These are phyloP conservation scores for barley (Hordeum vulgare) DNA, from an alignment of 176 grass and related monocot species.

Conservation along the genomic window MorexV3_pseudomolecules_assembly NC_058518.1:169966389-169966888, in stretches of 20 bases:
- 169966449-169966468: slow-evolving; percentile 30
- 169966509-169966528: slow-evolving; percentile 18
- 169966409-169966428: slow-evolving; percentile 59
- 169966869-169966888: too few species aligned
- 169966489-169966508: slow-evolving; percentile 55
- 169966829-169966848: too few species aligned
- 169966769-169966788: neutral
- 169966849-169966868: too few species aligned
- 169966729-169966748: neutral
- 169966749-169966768: neutral
- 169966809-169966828: too few species aligned
- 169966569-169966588: neutral
- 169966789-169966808: neutral
- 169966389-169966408: slow-evolving; percentile 87
- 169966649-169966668: neutral
- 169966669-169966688: neutral
- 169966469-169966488: slow-evolving; percentile 60
- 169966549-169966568: neutral
- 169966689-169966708: neutral
- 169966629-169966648: neutral
- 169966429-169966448: slow-evolving; percentile 64
- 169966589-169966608: neutral
- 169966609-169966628: neutral
- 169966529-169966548: slow-evolving; percentile 24
- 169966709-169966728: neutral